phyloP scores from a whole-genome alignment of 2,329 filamentous ascomycete species.

The Alternaria sp. region DNA sequence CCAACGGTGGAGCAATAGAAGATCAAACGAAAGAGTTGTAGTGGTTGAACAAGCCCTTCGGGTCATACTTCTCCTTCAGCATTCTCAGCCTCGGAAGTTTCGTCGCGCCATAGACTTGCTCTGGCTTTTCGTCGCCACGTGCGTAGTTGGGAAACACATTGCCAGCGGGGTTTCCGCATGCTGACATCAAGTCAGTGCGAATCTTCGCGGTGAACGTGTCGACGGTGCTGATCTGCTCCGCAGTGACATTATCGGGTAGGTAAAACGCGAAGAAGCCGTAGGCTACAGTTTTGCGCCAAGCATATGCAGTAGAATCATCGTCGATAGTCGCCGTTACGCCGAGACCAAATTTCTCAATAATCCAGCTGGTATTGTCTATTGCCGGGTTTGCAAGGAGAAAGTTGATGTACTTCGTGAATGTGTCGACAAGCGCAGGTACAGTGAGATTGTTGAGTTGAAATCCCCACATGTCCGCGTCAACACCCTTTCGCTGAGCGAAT shows the following conservation, averaged over 20 bases:
- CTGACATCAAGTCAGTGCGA: background rate
- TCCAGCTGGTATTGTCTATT: background rate
- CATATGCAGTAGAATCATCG: conserved; percentile 28
- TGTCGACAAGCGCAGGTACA: background rate
- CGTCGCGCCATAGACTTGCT: conserved; percentile 39
- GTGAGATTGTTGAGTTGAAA: conserved; percentile 1
- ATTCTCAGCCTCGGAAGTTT: conserved; percentile 31
- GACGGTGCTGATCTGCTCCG: background rate
- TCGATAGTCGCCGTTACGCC: background rate
- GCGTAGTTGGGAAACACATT: conserved; percentile 43
- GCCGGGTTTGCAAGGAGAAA: background rate
- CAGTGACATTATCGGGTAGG: background rate
- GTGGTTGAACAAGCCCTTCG: conserved; percentile 8
- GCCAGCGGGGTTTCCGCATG: conserved; percentile 1
- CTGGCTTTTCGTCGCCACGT: conserved; percentile 26
- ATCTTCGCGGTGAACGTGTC: background rate
- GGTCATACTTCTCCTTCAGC: conserved; percentile 43
- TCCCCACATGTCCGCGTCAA: background rate
- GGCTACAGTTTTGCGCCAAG: conserved; percentile 26
- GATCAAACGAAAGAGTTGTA: background rate
- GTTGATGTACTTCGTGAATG: background rate
- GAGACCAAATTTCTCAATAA: background rate
- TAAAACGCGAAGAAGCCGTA: conserved; percentile 19
- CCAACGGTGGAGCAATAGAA: background rate
- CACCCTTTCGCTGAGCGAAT: background rate